phyloP scores from a whole-genome alignment of 805 yeast genomes.

The Saturnispora ahearnii region DNA sequence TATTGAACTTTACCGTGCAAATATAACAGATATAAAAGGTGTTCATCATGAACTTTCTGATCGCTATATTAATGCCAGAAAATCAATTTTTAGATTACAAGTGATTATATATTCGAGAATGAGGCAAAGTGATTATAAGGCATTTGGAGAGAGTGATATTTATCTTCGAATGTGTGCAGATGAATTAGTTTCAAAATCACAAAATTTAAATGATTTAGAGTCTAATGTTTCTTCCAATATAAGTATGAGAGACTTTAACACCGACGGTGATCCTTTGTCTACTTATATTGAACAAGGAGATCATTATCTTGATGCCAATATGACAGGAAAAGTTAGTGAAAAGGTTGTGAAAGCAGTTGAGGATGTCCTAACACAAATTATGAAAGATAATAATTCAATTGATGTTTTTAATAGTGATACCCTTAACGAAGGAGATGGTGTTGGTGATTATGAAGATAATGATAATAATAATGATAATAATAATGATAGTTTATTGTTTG shows the following conservation, averaged over 20 bases:
- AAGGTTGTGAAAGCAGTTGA: conserved; percentile 53
- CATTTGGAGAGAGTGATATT: conserved; percentile 50
- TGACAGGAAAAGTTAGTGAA: conserved; percentile 31
- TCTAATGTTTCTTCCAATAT: not conserved
- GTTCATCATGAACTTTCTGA: not conserved
- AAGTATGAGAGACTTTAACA: not conserved
- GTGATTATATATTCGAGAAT: conserved; percentile 40
- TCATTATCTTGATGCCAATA: conserved; percentile 26
- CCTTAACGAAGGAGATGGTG: not conserved
- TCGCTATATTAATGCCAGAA: conserved; percentile 38
- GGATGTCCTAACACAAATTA: conserved; percentile 55
- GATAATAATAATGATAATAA: not conserved
- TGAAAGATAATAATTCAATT: conserved; percentile 27
- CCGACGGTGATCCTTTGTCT: conserved; percentile 26
- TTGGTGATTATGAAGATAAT: not conserved
- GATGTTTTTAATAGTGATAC: not conserved
- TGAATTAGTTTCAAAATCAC: conserved; percentile 14
- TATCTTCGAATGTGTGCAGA: conserved; percentile 46
- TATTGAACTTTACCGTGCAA: conserved; percentile 11
- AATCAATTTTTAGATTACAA: conserved; percentile 52
- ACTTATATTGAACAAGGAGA: conserved; percentile 23
- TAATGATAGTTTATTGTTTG: not conserved
- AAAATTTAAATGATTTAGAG: not conserved
- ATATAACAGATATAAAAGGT: not conserved
- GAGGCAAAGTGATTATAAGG: conserved; percentile 44